A percentile compares a stretch with the other conserved stretches of the same genome.
Evolutionary conservation across 352 stramenopile genomes (phyloP).

Genomic region (Globisporangium acanthophoron): DNA sequence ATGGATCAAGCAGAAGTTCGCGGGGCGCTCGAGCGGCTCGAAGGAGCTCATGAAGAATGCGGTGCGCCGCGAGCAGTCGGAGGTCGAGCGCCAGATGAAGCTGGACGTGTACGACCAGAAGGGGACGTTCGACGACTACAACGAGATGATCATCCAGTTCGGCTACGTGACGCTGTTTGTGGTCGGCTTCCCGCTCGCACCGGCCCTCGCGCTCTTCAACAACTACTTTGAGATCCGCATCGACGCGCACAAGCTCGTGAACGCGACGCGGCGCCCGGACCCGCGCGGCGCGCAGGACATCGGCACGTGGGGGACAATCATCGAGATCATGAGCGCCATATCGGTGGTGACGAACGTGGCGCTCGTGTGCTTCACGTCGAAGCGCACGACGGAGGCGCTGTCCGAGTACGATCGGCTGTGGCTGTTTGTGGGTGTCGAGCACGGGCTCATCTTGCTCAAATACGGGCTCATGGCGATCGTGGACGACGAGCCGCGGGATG

Average conservation of each 20-base stretch:
- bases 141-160: slow-evolving; percentile 88
- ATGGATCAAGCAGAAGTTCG: slow-evolving; percentile 66
- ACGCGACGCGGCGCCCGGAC: slow-evolving; percentile 64
- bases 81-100: slow-evolving; percentile 53
- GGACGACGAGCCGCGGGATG: slow-evolving; percentile 64
- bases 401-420: slow-evolving; percentile 41
- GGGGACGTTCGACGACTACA: slow-evolving; percentile 83
- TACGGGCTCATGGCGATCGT: slow-evolving; percentile 64
- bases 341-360: slow-evolving; percentile 91
- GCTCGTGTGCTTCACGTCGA: slow-evolving; percentile 90
- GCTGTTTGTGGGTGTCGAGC: slow-evolving; percentile 65
- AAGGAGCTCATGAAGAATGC: slow-evolving; percentile 32
- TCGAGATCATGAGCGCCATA: slow-evolving; percentile 86
- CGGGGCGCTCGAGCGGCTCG: slow-evolving; percentile 3
- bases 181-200: slow-evolving; percentile 88
- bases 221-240: slow-evolving; percentile 92
- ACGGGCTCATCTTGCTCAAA: slow-evolving; percentile 59
- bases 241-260: slow-evolving; percentile 82
- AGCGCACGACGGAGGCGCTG: slow-evolving; percentile 43
- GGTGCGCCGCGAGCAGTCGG: slow-evolving; percentile 26
- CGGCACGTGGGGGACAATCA: slow-evolving; percentile 89
- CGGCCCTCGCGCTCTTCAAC: slow-evolving; percentile 84
- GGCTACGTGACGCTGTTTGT: slow-evolving; percentile 94
- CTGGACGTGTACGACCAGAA: slow-evolving; percentile 68
- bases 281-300: slow-evolving; percentile 84